These are phyloP conservation scores for Blastocystis sp. DNA, from an alignment of 352 stramenopile species.

Conservation along the genomic window DNA sequence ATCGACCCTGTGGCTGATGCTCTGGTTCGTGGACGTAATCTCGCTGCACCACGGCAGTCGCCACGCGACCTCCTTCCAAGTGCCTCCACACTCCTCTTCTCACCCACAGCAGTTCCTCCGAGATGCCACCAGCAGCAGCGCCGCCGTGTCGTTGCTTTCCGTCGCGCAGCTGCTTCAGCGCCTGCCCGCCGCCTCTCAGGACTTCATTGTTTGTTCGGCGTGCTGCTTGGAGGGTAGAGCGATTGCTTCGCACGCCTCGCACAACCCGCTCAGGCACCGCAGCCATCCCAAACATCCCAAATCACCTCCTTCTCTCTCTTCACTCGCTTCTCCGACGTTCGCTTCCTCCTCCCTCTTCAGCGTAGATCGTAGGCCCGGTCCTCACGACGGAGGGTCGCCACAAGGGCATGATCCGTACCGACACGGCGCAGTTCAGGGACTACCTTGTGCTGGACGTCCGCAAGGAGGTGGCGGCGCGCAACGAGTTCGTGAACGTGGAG, in stretches of 20 bases:
- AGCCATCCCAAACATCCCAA: too few species aligned
- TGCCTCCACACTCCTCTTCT: background rate
- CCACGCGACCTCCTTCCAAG: conserved; percentile 20
- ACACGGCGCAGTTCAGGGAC: background rate
- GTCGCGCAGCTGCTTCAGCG: conserved; percentile 19
- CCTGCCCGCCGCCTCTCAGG: conserved; percentile 8
- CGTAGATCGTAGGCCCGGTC: conserved; percentile 33
- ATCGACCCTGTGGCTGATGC: conserved; percentile 21
- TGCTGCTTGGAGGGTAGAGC: background rate
- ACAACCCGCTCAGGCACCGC: background rate
- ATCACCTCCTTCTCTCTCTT: conserved; percentile 11
- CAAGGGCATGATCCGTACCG: conserved; percentile 6
- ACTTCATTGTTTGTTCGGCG: background rate
- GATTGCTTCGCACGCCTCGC: conserved; percentile 8
- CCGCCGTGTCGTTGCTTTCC: conserved; percentile 3
- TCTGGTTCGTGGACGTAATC: conserved; percentile 36
- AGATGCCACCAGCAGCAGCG: background rate
- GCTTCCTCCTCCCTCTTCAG: background rate
- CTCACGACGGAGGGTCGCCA: conserved; percentile 47
- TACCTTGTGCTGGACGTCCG: conserved; percentile 35
- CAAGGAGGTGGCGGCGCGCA: conserved; percentile 35
- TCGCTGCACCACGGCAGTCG: background rate
- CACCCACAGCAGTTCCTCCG: conserved; percentile 5
- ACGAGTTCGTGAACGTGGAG: conserved; percentile 55
- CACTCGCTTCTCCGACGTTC: conserved; percentile 40